Conservation (phyloP, 768 basidiomycete genomes). For the Agaricus sinodeliciosus region DNA sequence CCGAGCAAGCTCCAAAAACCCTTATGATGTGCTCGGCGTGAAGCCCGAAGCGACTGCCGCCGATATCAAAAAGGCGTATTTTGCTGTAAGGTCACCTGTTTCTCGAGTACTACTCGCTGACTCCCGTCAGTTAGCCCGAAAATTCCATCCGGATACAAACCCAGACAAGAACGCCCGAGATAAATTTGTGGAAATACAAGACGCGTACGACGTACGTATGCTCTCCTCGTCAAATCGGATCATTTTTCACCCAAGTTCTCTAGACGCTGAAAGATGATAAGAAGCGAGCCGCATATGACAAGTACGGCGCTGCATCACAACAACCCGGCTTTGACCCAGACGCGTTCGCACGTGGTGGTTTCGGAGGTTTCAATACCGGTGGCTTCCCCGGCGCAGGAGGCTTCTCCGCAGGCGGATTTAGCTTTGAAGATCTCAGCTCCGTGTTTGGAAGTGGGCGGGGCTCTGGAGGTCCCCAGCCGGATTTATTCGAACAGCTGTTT, state of each 20-base stretch:
- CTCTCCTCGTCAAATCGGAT: background rate
- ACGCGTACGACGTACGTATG: constrained; percentile 82
- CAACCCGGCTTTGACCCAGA: constrained; percentile 93
- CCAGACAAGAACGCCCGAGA: constrained; percentile 86
- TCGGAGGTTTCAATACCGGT: constrained; percentile 23
- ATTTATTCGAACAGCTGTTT: constrained; percentile 86
- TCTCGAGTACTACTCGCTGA: constrained; percentile 12
- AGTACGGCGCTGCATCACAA: constrained; percentile 88
- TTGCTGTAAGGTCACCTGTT: constrained; percentile 56
- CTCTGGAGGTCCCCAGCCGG: constrained; percentile 31
- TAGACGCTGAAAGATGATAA: constrained; percentile 92
- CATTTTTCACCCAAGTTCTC: constrained; percentile 9
- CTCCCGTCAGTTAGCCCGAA: constrained; percentile 76
- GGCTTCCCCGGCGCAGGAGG: constrained; percentile 16
- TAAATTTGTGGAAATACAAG: constrained; percentile 94
- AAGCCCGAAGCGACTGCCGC: constrained; percentile 71
- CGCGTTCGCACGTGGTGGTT: constrained; percentile 56
- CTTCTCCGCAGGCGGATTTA: constrained; percentile 54
- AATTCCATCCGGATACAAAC: constrained; percentile 97
- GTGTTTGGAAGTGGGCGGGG: constrained; percentile 44
- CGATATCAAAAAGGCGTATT: constrained; percentile 98
- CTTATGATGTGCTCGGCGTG: constrained; percentile 89
- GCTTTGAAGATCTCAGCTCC: constrained; percentile 65
- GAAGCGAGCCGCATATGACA: constrained; percentile 86
- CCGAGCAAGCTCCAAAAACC: constrained; percentile 64